Conservation (phyloP, 352 stramenopile genomes). For the Globisporangium takayamanum region DNA sequence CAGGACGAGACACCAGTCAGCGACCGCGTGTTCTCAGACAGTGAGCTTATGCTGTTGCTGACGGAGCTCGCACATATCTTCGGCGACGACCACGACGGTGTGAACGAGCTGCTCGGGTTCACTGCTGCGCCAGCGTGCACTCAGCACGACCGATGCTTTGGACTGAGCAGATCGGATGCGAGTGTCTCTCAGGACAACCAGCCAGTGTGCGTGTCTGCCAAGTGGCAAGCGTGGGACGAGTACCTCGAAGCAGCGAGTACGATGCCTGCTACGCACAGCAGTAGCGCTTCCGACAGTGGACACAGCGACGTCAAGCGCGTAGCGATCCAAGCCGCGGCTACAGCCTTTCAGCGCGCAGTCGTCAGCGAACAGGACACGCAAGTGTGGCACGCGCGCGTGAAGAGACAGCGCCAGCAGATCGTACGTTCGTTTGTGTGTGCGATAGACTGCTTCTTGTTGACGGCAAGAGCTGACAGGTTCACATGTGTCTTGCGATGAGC, state of each 20-base stretch:
- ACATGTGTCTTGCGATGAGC: background rate
- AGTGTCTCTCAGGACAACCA: background rate
- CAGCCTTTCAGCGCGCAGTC: constrained; percentile 4
- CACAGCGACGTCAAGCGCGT: background rate
- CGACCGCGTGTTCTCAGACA: constrained; percentile 6
- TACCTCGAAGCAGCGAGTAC: constrained; percentile 12
- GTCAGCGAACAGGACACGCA: background rate
- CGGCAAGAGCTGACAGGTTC: background rate
- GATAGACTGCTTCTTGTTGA: background rate
- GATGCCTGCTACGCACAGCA: background rate
- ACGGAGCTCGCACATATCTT: constrained; percentile 21
- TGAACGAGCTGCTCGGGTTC: constrained; percentile 22
- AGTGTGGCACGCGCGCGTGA: background rate
- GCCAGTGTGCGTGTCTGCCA: constrained; percentile 10
- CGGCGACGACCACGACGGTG: constrained; percentile 20
- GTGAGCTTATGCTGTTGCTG: constrained; percentile 19
- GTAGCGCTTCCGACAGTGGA: background rate
- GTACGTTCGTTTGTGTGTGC: constrained; percentile 3
- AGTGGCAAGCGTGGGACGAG: constrained; percentile 22
- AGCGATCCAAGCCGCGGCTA: constrained; percentile 2
- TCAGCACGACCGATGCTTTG: constrained; percentile 13
- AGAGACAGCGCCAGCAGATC: constrained; percentile 9
- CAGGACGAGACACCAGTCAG: too few relatives aligned
- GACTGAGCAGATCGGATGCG: background rate
- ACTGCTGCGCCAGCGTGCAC: background rate